phyloP scores from a whole-genome alignment of 2,329 filamentous ascomycete species.

The Claviceps pazoutovae region DNA sequence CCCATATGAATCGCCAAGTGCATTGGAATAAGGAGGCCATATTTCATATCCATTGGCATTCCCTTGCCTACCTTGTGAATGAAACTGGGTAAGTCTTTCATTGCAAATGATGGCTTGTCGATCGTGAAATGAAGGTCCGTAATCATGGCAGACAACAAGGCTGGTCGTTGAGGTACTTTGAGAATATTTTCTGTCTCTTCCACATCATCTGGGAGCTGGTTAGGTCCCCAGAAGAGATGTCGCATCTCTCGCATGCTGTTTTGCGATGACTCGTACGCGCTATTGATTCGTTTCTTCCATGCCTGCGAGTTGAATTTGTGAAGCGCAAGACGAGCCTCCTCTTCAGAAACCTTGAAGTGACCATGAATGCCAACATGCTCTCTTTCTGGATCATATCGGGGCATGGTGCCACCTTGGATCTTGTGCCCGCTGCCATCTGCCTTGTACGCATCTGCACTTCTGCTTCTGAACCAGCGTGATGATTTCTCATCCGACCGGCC shows the following conservation, averaged over 20 bases:
- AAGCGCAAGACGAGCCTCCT: constrained; percentile 63
- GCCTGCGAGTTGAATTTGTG: constrained; percentile 73
- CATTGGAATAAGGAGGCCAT: constrained; percentile 80
- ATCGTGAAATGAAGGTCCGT: constrained; percentile 74
- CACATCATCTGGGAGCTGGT: constrained; percentile 66
- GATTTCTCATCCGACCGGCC: constrained; percentile 18
- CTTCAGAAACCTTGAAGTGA: constrained; percentile 55
- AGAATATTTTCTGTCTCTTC: constrained; percentile 77
- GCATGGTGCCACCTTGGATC: constrained; percentile 29
- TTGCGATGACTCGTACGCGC: constrained; percentile 53
- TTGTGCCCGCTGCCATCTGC: constrained; percentile 17
- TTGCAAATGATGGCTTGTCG: constrained; percentile 85
- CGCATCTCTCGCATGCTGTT: constrained; percentile 67
- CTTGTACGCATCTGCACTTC: constrained; percentile 35
- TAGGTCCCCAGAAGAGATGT: constrained; percentile 65
- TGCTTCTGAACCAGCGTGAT: constrained; percentile 33
- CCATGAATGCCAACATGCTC: constrained; percentile 52
- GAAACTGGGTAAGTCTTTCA: constrained; percentile 70
- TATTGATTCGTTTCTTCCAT: constrained; percentile 85
- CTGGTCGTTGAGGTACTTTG: constrained; percentile 70
- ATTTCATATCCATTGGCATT: constrained; percentile 83
- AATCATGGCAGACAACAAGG: constrained; percentile 65
- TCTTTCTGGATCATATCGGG: constrained; percentile 68
- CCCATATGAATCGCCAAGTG: constrained; percentile 80
- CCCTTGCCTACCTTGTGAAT: constrained; percentile 88